Evolutionary conservation across 192 early-diverging fungal genomes (phyloP).

Genomic region (Coemansia sp.): DNA sequence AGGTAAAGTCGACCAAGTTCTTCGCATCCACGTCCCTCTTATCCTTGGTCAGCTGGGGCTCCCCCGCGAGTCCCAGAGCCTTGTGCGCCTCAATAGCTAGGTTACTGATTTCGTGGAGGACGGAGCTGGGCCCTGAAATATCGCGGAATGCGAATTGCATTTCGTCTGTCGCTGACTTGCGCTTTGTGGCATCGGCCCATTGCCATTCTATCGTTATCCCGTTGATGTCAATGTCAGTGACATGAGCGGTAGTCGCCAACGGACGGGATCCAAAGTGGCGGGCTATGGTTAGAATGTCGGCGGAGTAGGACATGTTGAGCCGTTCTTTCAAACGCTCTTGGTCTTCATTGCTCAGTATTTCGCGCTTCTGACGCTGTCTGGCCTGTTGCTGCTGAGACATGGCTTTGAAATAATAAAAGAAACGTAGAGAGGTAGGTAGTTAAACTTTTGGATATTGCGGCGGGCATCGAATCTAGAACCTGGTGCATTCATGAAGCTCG

Average conservation of each 20-base stretch:
- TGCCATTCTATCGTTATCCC: slow-evolving; percentile 41
- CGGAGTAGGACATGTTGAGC: slow-evolving; percentile 26
- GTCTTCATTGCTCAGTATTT: slow-evolving; percentile 7
- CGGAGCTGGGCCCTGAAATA: slow-evolving; percentile 21
- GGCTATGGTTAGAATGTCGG: slow-evolving; percentile 26
- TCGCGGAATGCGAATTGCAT: slow-evolving; percentile 47
- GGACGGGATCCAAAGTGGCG: slow-evolving; percentile 37
- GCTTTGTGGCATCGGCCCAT: slow-evolving; percentile 6
- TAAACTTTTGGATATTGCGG: too few species aligned
- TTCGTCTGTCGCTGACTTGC: slow-evolving; percentile 22
- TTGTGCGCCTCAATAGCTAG: slow-evolving; percentile 30
- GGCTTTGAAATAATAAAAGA: not conserved
- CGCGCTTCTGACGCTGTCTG: slow-evolving; percentile 15
- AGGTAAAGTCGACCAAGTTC: slow-evolving; percentile 32
- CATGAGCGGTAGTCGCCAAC: slow-evolving; percentile 5
- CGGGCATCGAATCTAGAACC: not conserved
- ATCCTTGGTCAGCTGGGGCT: slow-evolving; percentile 21
- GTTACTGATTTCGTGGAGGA: slow-evolving; percentile 34
- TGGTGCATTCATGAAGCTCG: not conserved
- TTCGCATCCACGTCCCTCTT: slow-evolving; percentile 17
- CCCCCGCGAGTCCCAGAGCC: slow-evolving; percentile 16
- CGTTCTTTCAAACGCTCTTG: slow-evolving; percentile 20
- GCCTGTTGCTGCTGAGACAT: slow-evolving; percentile 8
- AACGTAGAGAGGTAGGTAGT: too few species aligned
- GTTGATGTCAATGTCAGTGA: slow-evolving; percentile 30